Evolutionary conservation across 2,329 filamentous ascomycete genomes (phyloP).

Genomic region (Didymella sp.): DNA sequence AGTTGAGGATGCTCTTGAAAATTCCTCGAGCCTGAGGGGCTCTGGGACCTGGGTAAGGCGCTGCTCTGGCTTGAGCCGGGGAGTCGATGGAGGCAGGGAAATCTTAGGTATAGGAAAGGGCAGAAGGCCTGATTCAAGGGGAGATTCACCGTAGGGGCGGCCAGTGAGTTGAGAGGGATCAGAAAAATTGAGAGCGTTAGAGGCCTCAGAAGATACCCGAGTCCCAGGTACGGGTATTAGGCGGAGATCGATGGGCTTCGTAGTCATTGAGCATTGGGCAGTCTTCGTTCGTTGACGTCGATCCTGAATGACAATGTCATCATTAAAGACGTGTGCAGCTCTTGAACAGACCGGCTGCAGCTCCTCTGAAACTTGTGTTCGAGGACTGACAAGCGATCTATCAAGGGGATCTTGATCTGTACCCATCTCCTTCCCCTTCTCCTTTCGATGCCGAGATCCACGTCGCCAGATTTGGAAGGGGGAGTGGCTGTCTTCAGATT

Average conservation of each 20-base stretch:
- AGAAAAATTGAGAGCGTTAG: not conserved
- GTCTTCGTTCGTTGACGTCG: not conserved
- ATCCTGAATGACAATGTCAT: not conserved
- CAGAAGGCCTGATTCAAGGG: not conserved
- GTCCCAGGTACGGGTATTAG: not conserved
- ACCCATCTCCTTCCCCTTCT: not conserved
- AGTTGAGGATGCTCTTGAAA: not conserved
- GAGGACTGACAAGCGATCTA: not conserved
- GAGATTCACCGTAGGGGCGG: not conserved
- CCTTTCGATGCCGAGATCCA: not conserved
- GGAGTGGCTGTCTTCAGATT: not conserved
- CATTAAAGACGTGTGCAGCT: not conserved
- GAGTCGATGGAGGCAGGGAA: not conserved
- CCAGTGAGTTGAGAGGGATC: not conserved
- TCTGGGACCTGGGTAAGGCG: not conserved
- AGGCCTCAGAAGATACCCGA: not conserved
- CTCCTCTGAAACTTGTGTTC: not conserved
- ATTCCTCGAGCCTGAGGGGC: not conserved
- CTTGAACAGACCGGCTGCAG: not conserved
- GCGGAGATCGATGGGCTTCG: not conserved
- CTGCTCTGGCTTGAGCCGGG: constrained; percentile 5
- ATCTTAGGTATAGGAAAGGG: not conserved
- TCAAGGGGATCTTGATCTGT: not conserved
- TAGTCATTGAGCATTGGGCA: not conserved
- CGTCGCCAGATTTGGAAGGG: not conserved